A percentile compares a stretch with the other conserved stretches of the same genome.
Evolutionary conservation across 129 eudicot genomes (phyloP).

Genomic region (Ambrosia trifida): DNA sequence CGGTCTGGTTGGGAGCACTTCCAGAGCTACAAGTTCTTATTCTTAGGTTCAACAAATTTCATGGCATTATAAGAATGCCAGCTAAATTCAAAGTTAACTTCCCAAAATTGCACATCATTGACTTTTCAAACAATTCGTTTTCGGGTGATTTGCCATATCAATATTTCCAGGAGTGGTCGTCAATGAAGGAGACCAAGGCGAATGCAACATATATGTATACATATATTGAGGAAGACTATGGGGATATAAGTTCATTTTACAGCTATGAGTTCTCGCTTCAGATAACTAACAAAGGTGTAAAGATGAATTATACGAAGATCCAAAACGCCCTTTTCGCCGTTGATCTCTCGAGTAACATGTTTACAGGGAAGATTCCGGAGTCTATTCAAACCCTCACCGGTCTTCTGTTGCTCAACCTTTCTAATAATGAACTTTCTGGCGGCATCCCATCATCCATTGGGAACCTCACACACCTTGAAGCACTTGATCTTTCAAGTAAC

Average conservation of each 20-base stretch:
- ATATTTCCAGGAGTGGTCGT: slow-evolving; percentile 10
- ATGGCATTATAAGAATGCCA: slow-evolving; percentile 6
- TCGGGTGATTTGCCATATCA: slow-evolving; percentile 22
- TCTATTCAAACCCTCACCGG: slow-evolving; percentile 8
- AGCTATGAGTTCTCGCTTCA: neutral
- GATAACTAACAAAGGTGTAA: slow-evolving; percentile 19
- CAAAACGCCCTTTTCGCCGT: slow-evolving; percentile 8
- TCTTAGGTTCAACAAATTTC: slow-evolving; percentile 27
- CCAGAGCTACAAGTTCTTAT: slow-evolving; percentile 29
- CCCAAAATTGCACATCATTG: slow-evolving; percentile 32
- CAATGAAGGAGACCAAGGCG: slow-evolving; percentile 19
- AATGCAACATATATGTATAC: neutral
- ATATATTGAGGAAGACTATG: too few species aligned
- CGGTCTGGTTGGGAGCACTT: slow-evolving; percentile 28
- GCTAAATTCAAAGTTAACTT: neutral
- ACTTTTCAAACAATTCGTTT: slow-evolving; percentile 33
- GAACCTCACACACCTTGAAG: slow-evolving; percentile 17
- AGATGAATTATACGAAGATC: slow-evolving; percentile 20
- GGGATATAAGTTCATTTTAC: too few species aligned
- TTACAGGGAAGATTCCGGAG: slow-evolving; percentile 33
- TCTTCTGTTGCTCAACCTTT: slow-evolving; percentile 34
- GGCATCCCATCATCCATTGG: slow-evolving; percentile 8
- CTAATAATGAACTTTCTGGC: slow-evolving; percentile 35
- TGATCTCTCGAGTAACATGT: slow-evolving; percentile 45
- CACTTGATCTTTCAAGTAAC: neutral